phyloP scores from a whole-genome alignment of 2,329 filamentous ascomycete genomes.

The Thielaviopsis musarum region DNA sequence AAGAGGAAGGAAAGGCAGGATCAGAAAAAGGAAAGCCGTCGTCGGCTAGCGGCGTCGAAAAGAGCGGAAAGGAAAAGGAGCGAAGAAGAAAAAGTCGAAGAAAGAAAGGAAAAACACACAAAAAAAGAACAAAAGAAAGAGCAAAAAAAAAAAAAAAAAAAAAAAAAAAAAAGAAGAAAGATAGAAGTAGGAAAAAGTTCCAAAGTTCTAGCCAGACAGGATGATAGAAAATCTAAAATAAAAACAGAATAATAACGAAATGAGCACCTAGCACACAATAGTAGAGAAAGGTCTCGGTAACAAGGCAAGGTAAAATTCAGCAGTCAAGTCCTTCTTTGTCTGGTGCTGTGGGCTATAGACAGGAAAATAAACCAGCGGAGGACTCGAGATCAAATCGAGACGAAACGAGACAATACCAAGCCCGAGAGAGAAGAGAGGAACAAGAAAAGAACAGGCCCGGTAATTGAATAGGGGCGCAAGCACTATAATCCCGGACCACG shows the following conservation, averaged over 20 bases:
- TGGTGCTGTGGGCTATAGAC: no score
- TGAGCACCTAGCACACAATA: no score
- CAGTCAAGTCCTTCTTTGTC: no score
- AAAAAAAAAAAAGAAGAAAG: not conserved
- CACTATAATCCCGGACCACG: no score
- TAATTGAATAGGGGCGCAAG: not conserved
- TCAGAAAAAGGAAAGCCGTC: not conserved
- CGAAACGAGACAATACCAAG: not conserved
- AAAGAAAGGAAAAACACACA: not conserved
- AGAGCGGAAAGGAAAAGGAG: not conserved
- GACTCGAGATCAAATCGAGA: not conserved
- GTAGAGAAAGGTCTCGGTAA: no score
- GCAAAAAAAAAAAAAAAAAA: not conserved
- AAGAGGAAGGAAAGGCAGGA: not conserved
- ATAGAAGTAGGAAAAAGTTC: not conserved
- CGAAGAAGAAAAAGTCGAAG: not conserved
- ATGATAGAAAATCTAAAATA: no score
- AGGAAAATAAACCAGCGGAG: not conserved
- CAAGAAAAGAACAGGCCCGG: not conserved
- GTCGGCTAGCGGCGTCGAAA: slow-evolving; percentile 1
- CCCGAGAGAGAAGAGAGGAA: not conserved
- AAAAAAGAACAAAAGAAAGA: not conserved
- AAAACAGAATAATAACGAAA: not conserved
- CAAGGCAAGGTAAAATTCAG: no score
- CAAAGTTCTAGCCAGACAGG: not conserved